Conservation (phyloP, 2,329 filamentous ascomycete species). For the Dryadomyces quercus-mongolicae region DNA sequence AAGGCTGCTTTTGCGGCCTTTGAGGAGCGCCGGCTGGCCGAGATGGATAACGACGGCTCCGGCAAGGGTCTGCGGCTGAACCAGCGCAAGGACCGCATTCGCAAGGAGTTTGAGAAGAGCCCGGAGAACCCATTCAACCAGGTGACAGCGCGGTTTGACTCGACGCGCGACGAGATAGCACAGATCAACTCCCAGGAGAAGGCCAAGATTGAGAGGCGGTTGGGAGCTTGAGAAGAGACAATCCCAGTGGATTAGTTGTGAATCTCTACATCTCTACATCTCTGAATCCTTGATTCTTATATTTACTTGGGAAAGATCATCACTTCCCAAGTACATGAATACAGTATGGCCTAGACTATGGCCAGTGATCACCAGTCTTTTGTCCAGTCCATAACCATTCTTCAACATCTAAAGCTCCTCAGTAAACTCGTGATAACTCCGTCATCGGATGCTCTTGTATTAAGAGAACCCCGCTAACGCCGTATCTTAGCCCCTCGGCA, state of each 20-base stretch:
- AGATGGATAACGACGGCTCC: conserved; percentile 74
- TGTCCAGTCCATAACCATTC: background rate
- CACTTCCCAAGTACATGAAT: no score
- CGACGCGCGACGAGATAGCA: conserved; percentile 63
- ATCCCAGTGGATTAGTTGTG: no score
- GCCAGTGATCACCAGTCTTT: no score
- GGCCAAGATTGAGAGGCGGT: conserved; percentile 60
- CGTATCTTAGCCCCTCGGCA: background rate
- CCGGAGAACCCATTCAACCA: conserved; percentile 95
- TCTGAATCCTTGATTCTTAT: no score
- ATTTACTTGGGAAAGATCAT: no score
- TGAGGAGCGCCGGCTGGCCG: conserved; percentile 67
- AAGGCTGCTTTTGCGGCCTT: conserved; percentile 76
- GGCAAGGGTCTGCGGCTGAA: conserved; percentile 62
- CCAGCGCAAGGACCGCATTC: conserved; percentile 72
- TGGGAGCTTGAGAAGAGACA: conserved; percentile 32
- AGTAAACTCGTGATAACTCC: background rate
- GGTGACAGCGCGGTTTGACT: conserved; percentile 62
- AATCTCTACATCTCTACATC: no score
- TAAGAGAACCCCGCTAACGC: background rate
- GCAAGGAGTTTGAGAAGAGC: conserved; percentile 90
- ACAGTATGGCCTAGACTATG: no score
- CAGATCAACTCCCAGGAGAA: conserved; percentile 55
- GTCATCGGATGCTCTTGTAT: background rate
- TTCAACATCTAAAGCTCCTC: no score